These are phyloP conservation scores for Microascus cirrosus DNA, from an alignment of 2,329 filamentous ascomycete genomes.

Conservation along the genomic window DNA sequence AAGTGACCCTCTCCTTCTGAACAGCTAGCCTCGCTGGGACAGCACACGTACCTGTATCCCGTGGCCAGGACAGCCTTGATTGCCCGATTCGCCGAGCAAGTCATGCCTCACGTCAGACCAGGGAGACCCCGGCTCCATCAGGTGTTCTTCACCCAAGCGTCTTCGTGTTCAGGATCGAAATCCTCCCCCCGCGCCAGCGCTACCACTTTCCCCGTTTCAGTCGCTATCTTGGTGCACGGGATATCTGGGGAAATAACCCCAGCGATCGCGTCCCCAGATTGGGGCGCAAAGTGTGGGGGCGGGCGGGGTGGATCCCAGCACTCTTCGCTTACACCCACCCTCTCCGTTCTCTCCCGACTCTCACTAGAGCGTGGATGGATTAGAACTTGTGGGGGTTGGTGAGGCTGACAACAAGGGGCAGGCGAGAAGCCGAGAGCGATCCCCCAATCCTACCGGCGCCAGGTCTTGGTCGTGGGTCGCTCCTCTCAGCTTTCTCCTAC, in stretches of 20 bases:
- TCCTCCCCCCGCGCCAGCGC: neutral
- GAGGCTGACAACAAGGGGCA: too few relatives aligned
- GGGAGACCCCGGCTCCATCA: neutral
- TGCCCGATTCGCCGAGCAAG: too few relatives aligned
- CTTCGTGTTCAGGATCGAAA: neutral
- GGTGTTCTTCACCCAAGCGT: neutral
- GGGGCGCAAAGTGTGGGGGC: constrained; percentile 1
- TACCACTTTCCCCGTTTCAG: constrained; percentile 1
- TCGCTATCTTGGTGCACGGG: neutral
- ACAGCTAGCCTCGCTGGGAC: neutral
- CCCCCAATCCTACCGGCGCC: too few relatives aligned
- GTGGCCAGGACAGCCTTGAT: too few relatives aligned
- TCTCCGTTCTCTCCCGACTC: neutral
- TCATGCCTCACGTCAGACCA: too few relatives aligned
- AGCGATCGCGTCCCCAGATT: neutral
- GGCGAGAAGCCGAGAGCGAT: too few relatives aligned
- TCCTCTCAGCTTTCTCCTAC: too few relatives aligned
- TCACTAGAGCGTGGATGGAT: neutral
- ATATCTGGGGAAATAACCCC: neutral
- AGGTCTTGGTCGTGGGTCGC: too few relatives aligned
- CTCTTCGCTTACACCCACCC: neutral
- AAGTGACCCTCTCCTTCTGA: neutral
- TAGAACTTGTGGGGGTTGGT: too few relatives aligned
- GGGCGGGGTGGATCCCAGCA: neutral
- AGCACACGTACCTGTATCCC: neutral